Conservation (phyloP, 1,284 basidiomycete species). For the Cystobasidium pallidum region DNA sequence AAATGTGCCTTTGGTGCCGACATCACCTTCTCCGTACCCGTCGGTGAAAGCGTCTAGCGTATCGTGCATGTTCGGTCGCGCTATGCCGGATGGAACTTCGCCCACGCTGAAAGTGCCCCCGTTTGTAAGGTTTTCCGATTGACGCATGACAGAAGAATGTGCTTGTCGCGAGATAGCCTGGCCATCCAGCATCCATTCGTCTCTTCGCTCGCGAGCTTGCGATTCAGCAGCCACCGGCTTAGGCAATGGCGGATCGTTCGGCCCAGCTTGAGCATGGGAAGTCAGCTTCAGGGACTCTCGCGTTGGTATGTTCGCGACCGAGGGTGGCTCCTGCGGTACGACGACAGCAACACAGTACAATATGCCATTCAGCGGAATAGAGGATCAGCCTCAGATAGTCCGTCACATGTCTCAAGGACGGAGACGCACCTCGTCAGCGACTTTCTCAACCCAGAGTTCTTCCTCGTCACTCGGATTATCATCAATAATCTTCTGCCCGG, state of each 20-base stretch:
- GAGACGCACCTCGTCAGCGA: slow-evolving; percentile 33
- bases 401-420: background rate
- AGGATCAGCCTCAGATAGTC: background rate
- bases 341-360: background rate
- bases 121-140: slow-evolving; percentile 45
- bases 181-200: slow-evolving; percentile 41
- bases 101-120: slow-evolving; percentile 48
- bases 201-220: slow-evolving; percentile 21
- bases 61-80: slow-evolving; percentile 16
- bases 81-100: slow-evolving; percentile 27
- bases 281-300: slow-evolving; percentile 39
- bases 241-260: slow-evolving; percentile 28
- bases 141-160: background rate
- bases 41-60: slow-evolving; percentile 62
- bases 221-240: slow-evolving; percentile 30
- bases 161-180: background rate
- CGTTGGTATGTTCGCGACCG: slow-evolving; percentile 34
- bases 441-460: slow-evolving; percentile 52
- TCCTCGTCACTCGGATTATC: slow-evolving; percentile 43
- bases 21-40: slow-evolving; percentile 68
- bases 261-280: slow-evolving; percentile 25
- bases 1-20: slow-evolving; percentile 55
- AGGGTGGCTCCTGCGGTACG: slow-evolving; percentile 14
- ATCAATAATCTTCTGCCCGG: slow-evolving; percentile 31
- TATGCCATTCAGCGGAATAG: background rate